These are phyloP conservation scores for Crepidotus variabilis DNA, from an alignment of 768 basidiomycete genomes.

Conservation along the genomic window DNA sequence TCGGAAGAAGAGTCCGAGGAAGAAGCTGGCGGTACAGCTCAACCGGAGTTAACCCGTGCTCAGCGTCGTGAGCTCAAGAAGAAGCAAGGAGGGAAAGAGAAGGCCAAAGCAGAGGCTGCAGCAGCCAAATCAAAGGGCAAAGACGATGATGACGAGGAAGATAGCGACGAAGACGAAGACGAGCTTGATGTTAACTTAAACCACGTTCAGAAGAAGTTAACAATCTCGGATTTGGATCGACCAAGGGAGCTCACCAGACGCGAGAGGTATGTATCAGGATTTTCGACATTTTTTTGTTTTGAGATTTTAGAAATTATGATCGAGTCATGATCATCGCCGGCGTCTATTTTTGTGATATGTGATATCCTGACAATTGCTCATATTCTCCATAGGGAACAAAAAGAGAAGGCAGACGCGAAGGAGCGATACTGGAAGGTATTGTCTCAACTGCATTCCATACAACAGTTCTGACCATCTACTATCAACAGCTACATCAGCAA, in stretches of 20 bases:
- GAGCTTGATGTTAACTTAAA: conserved; percentile 80
- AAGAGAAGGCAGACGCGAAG: conserved; percentile 88
- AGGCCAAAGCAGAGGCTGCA: conserved; percentile 44
- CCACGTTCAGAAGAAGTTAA: conserved; percentile 68
- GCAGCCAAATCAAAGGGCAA: conserved; percentile 31
- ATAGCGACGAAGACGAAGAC: conserved; percentile 44
- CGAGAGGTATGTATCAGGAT: conserved; percentile 47
- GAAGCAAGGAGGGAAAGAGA: conserved; percentile 55
- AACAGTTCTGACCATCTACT: not conserved
- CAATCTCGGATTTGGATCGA: conserved; percentile 67
- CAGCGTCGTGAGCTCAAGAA: conserved; percentile 83
- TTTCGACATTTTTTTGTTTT: not conserved
- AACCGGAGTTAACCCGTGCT: conserved; percentile 61
- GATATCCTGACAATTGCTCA: not conserved
- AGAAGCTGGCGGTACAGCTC: conserved; percentile 37
- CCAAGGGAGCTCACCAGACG: conserved; percentile 60
- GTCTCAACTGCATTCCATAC: not conserved
- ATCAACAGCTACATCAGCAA: conserved; percentile 55
- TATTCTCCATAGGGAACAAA: conserved; percentile 62
- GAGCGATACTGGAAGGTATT: conserved; percentile 84
- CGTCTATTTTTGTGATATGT: conserved; percentile 3
- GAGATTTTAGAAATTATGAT: no score
- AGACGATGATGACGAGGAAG: conserved; percentile 39
- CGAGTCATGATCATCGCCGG: conserved; percentile 44
- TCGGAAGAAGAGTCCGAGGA: conserved; percentile 40